Evolutionary conservation across 331 rosid species (phyloP).

Genomic region (Malus hybrid): DNA sequence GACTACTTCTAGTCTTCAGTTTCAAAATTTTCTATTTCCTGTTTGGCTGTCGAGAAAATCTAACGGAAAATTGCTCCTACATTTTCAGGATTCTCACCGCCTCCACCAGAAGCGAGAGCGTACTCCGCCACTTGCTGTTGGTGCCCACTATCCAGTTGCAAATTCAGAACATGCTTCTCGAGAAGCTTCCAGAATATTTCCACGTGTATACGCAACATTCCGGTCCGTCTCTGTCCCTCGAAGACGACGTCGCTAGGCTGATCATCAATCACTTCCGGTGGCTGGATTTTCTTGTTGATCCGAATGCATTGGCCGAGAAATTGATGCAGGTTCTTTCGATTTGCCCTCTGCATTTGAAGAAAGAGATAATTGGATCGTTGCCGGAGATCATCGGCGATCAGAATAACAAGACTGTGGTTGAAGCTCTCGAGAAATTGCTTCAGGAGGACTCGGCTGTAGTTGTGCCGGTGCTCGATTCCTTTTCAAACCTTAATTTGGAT

Average conservation of each 20-base stretch:
- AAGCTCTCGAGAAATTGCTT: conserved; percentile 31
- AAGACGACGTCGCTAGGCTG: conserved; percentile 31
- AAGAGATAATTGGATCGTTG: conserved; percentile 34
- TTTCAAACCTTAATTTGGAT: conserved; percentile 30
- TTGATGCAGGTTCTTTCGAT: conserved; percentile 32
- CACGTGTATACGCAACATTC: conserved; percentile 1
- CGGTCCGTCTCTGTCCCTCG: conserved; percentile 17
- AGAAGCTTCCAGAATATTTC: conserved; percentile 37
- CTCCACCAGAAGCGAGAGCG: conserved; percentile 23
- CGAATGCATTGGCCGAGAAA: conserved; percentile 22
- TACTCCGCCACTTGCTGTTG: conserved; percentile 23
- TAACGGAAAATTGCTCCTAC: background rate
- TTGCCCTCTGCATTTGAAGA: conserved; percentile 31
- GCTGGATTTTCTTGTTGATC: conserved; percentile 33
- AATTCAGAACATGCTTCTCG: conserved; percentile 29
- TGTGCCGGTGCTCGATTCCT: conserved; percentile 29
- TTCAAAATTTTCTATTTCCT: background rate
- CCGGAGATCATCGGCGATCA: conserved; percentile 34
- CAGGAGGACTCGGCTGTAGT: conserved; percentile 26
- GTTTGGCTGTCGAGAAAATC: background rate
- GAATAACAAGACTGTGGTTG: conserved; percentile 24
- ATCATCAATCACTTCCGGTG: conserved; percentile 38
- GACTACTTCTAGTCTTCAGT: background rate
- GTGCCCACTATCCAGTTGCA: conserved; percentile 28
- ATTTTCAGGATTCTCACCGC: conserved; percentile 21